These are phyloP conservation scores for Wickerhamiella lipophila DNA, from an alignment of 805 yeast species.

Conservation along the genomic window DNA sequence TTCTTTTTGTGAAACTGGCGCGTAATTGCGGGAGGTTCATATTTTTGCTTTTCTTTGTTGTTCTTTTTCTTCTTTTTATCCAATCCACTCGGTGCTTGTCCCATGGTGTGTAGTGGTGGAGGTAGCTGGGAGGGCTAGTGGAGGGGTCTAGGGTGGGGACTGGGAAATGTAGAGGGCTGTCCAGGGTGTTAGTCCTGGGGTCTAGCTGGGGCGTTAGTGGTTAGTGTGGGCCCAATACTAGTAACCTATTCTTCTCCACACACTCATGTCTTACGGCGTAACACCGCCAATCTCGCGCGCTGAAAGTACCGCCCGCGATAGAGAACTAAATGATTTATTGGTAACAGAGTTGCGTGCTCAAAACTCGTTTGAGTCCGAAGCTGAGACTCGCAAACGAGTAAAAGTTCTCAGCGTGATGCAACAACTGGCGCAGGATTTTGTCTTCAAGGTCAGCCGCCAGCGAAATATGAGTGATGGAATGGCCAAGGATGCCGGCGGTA, in stretches of 20 bases:
- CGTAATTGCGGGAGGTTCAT: slow-evolving; percentile 96
- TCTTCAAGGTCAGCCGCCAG: slow-evolving; percentile 59
- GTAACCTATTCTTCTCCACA: neutral
- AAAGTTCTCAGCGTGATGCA: slow-evolving; percentile 63
- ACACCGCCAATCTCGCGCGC: slow-evolving; percentile 77
- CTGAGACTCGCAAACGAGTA: slow-evolving; percentile 66
- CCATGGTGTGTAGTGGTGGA: slow-evolving; percentile 15
- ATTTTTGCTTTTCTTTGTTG: slow-evolving; percentile 53
- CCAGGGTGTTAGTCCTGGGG: too few relatives aligned
- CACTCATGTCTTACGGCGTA: slow-evolving; percentile 42
- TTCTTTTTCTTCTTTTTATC: slow-evolving; percentile 23
- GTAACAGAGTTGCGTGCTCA: slow-evolving; percentile 67
- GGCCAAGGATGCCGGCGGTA: slow-evolving; percentile 97
- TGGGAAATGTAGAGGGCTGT: too few relatives aligned
- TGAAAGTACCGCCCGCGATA: slow-evolving; percentile 74
- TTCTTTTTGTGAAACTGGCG: slow-evolving; percentile 69
- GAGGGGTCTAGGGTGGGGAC: neutral
- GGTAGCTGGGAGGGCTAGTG: neutral
- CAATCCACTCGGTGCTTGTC: slow-evolving; percentile 23
- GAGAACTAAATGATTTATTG: slow-evolving; percentile 57
- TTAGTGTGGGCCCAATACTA: too few relatives aligned
- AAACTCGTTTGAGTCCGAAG: slow-evolving; percentile 82
- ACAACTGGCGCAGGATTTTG: slow-evolving; percentile 65
- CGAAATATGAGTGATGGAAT: slow-evolving; percentile 94
- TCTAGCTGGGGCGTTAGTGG: neutral